These are phyloP conservation scores for Elsinoe batatas DNA, from an alignment of 2,329 filamentous ascomycete genomes.

Conservation along the genomic window DNA sequence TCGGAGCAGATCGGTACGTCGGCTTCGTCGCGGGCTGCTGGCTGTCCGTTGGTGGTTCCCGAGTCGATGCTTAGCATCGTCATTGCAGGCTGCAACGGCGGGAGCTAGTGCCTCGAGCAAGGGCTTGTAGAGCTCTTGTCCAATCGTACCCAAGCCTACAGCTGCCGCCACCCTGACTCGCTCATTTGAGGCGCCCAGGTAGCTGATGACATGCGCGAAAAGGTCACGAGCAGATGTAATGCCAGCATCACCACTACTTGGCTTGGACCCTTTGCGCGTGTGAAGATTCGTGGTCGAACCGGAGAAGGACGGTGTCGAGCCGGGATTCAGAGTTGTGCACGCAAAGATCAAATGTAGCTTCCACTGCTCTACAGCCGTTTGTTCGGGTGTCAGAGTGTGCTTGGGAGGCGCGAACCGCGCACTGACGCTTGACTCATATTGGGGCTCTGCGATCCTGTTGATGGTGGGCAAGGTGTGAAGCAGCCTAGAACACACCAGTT, in stretches of 20 bases:
- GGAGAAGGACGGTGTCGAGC: slow-evolving; percentile 45
- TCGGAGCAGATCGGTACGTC: slow-evolving; percentile 73
- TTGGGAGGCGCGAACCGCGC: slow-evolving; percentile 15
- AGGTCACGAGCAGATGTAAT: slow-evolving; percentile 80
- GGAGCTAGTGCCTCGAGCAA: slow-evolving; percentile 83
- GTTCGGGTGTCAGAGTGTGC: slow-evolving; percentile 41
- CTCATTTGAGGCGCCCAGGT: slow-evolving; percentile 68
- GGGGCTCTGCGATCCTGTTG: slow-evolving; percentile 62
- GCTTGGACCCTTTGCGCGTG: slow-evolving; percentile 69
- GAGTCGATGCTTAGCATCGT: slow-evolving; percentile 76
- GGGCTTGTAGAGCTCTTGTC: slow-evolving; percentile 83
- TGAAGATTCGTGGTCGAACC: slow-evolving; percentile 55
- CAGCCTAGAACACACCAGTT: slow-evolving; percentile 85
- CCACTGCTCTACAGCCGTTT: slow-evolving; percentile 92
- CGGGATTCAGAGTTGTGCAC: slow-evolving; percentile 74
- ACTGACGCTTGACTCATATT: slow-evolving; percentile 44
- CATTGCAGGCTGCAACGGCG: slow-evolving; percentile 74
- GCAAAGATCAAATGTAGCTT: slow-evolving; percentile 95
- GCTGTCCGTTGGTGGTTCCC: slow-evolving; percentile 67
- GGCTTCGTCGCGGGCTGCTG: slow-evolving; percentile 71
- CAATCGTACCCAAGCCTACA: slow-evolving; percentile 85
- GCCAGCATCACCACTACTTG: slow-evolving; percentile 50
- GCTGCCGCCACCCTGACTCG: slow-evolving; percentile 86
- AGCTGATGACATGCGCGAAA: slow-evolving; percentile 83
- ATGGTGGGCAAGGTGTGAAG: slow-evolving; percentile 88